Base-by-base conservation (phyloP, 257 asterid species). In the Capsicum chinense region DNA sequence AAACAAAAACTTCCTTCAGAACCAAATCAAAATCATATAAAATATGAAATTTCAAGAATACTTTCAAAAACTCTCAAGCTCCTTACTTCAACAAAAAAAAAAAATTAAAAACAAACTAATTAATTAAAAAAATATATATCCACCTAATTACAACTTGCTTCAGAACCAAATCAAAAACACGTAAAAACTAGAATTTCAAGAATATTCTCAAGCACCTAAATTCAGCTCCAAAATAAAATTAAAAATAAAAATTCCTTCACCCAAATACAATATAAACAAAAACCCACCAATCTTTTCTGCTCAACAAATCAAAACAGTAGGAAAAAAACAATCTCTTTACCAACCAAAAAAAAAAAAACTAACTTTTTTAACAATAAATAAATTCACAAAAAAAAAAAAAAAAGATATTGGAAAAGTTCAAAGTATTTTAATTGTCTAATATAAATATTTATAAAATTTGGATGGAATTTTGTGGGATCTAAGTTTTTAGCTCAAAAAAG, bases 291-390 rank as follows among this genome's bases (percentile, higher is more conserved):
- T 19, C 44, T 21, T 52, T 54, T 62, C 54, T 63, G 19, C 69
- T 56, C 74, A 88, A 78, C 82, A 84, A 56, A 85, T 79, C 79
- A 64, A 81, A 56, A 85, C n/a, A 74, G 13, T 9, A 21, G 56
- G 8, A 73, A 54, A 78, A 78, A 54, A 26, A 54, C 5, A n/a
- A 56, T 6, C 13, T 1, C 33, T 54, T 54, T 54, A 8, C 33
- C 64, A 15, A 33, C 1, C 1, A 39, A 42, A 2, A 5, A 42
- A 42, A 42, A 42, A 44, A 11, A 78, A 54, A 14, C 1, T 78
- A 33, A 54, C 82, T 21, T 50, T 74, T 50, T 78, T 8, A 8
- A 54, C 82, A 50, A 26, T 74, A 21, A 50, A 48, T 7, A 33
- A 54, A 78, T 26, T 48, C 26, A 78, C 33, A 14, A 54, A 54